phyloP scores from a whole-genome alignment of 176 grass and related monocot genomes.

The Poa pratensis region DNA sequence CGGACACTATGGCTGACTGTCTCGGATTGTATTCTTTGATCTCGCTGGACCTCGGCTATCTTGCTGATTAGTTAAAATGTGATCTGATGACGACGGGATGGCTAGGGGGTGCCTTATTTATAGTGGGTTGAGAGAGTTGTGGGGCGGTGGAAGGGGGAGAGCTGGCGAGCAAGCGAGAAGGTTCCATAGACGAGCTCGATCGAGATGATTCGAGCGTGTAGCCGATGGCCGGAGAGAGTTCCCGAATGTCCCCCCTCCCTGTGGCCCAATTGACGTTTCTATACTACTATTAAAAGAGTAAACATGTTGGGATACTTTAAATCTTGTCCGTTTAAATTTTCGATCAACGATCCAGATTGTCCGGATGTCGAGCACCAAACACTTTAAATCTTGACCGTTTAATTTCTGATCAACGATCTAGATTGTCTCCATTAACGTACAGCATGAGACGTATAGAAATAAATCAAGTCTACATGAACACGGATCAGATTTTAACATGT shows the following conservation, averaged over 20 bases:
- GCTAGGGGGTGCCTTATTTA: neutral
- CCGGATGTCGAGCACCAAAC: no score
- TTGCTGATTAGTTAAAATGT: neutral
- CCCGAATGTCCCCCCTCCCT: constrained; percentile 15
- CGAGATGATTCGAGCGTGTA: constrained; percentile 41
- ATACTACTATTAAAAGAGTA: no score
- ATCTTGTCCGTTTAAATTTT: no score
- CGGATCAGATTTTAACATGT: no score
- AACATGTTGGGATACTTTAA: no score
- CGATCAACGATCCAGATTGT: no score
- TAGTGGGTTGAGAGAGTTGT: neutral
- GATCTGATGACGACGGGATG: neutral
- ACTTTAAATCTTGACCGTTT: no score
- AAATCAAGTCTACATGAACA: no score
- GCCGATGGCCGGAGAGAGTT: constrained; percentile 41
- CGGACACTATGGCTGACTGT: neutral
- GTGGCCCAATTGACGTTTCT: neutral
- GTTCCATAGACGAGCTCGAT: constrained; percentile 35
- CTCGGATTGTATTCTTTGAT: neutral
- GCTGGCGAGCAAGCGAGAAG: constrained; percentile 38
- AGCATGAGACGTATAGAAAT: no score
- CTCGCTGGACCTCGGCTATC: neutral
- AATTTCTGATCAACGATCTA: no score
- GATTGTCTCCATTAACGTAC: no score
- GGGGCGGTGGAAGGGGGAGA: constrained; percentile 14